Evolutionary conservation across 2,329 filamentous ascomycete species (phyloP).

Genomic region (Neurospora sp.): DNA sequence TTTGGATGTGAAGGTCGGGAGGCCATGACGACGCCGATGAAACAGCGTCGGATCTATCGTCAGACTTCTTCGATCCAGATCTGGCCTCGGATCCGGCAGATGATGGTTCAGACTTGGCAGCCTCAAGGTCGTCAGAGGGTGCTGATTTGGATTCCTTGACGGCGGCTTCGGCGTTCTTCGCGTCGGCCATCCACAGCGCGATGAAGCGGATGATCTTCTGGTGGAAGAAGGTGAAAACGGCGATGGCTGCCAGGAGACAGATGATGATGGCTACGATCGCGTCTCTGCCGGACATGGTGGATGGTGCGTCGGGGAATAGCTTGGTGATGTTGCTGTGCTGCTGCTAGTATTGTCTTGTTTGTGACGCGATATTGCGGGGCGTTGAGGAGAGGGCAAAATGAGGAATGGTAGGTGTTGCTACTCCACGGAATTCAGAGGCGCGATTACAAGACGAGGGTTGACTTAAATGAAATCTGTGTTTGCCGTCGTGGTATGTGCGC

Average conservation of each 20-base stretch:
- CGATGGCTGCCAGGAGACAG: not conserved
- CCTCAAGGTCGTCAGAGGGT: not conserved
- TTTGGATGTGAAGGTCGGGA: not conserved
- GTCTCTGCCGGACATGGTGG: not conserved
- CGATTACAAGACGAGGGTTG: not conserved
- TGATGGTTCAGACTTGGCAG: not conserved
- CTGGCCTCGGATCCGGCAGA: not conserved
- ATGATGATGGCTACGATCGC: not conserved
- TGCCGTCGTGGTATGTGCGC: not conserved
- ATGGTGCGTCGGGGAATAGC: not conserved
- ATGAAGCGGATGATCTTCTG: not conserved
- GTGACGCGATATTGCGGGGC: not conserved
- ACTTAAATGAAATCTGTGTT: not conserved
- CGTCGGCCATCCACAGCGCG: not conserved
- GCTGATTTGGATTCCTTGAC: not conserved
- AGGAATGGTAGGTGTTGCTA: not conserved
- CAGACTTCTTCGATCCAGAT: not conserved
- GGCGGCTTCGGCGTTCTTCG: not conserved
- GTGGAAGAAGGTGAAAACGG: not conserved
- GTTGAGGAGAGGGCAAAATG: not conserved
- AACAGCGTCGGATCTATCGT: not conserved
- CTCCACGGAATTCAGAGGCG: not conserved
- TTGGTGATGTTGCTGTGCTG: not conserved
- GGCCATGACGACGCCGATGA: not conserved
- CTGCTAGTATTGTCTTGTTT: not conserved